These are phyloP conservation scores for Hemileccinum hortonii DNA, from an alignment of 1,284 basidiomycete genomes.

Conservation along the genomic window DNA sequence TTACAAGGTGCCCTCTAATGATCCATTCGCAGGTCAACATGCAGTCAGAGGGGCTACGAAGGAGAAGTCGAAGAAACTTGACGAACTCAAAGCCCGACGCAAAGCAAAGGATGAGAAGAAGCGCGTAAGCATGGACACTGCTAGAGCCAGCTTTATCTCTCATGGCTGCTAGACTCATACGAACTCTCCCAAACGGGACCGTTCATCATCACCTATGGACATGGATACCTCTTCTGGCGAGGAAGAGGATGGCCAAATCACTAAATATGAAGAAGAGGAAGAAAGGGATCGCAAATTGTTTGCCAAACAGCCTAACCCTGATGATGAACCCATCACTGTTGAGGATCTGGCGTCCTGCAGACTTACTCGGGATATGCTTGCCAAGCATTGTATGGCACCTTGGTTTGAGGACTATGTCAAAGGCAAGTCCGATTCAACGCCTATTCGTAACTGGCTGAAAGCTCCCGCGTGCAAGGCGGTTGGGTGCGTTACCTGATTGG, in stretches of 20 bases:
- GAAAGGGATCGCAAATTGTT: constrained; percentile 58
- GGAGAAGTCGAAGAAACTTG: constrained; percentile 78
- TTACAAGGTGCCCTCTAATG: constrained; percentile 2
- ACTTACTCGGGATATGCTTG: constrained; percentile 62
- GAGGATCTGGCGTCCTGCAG: constrained; percentile 58
- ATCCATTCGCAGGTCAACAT: constrained; percentile 57
- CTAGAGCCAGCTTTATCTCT: constrained; percentile 1
- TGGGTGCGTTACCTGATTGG: constrained; percentile 82
- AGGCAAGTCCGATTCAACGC: constrained; percentile 44
- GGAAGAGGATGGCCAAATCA: constrained; percentile 71
- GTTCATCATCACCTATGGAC: constrained; percentile 72
- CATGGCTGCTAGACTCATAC: constrained; percentile 38
- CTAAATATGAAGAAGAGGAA: constrained; percentile 65
- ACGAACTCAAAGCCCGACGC: constrained; percentile 79
- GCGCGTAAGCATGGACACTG: constrained; percentile 45
- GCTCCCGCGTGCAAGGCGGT: constrained; percentile 49
- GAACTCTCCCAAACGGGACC: constrained; percentile 61
- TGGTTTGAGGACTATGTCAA: constrained; percentile 79
- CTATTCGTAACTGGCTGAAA: constrained; percentile 8
- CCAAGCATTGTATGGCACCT: constrained; percentile 64
- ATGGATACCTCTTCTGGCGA: constrained; percentile 78
- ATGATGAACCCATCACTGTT: constrained; percentile 54
- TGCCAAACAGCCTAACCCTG: constrained; percentile 45
- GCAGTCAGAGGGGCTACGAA: constrained; percentile 77
- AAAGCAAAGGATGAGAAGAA: constrained; percentile 79